phyloP scores from a whole-genome alignment of 495 filamentous ascomycete species.

The Aspergillus sclerotioniger region DNA sequence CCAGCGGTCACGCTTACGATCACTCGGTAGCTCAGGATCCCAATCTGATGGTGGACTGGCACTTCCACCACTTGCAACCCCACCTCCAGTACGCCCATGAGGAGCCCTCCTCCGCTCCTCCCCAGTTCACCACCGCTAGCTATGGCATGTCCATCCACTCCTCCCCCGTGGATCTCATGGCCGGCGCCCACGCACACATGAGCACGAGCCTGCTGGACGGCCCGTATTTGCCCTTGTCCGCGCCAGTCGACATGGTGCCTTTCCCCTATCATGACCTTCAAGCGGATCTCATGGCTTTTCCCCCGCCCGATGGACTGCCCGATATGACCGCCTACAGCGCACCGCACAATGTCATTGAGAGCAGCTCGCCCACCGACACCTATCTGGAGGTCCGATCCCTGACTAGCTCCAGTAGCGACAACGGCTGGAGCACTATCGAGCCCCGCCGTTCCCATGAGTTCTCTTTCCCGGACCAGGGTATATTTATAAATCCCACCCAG shows the following conservation, averaged over 20 bases:
- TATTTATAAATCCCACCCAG: constrained; percentile 84
- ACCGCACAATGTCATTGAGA: constrained; percentile 52
- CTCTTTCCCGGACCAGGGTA: constrained; percentile 49
- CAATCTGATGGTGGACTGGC: constrained; percentile 50
- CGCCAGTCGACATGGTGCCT: constrained; percentile 62
- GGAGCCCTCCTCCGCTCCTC: constrained; percentile 51
- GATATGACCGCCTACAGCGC: constrained; percentile 48
- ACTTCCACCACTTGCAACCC: constrained; percentile 53
- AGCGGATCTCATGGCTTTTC: constrained; percentile 52
- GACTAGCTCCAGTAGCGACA: constrained; percentile 72
- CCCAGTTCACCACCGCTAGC: constrained; percentile 43
- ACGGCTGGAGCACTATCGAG: constrained; percentile 78
- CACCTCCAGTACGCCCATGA: constrained; percentile 44
- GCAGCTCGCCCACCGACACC: constrained; percentile 78
- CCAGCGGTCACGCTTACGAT: constrained; percentile 47
- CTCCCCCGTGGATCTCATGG: constrained; percentile 67
- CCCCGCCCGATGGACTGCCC: constrained; percentile 48
- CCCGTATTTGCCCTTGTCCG: constrained; percentile 65
- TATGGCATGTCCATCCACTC: constrained; percentile 53
- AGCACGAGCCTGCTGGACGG: constrained; percentile 64
- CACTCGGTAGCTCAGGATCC: constrained; percentile 45
- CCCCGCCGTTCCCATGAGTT: constrained; percentile 54
- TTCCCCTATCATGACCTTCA: constrained; percentile 77
- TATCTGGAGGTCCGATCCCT: constrained; percentile 82
- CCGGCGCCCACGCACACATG: constrained; percentile 64